Evolutionary conservation across 83 land plant genomes (phyloP), one percentile per base, ranked within the genome.

Genomic region (Larix sibirica): DNA sequence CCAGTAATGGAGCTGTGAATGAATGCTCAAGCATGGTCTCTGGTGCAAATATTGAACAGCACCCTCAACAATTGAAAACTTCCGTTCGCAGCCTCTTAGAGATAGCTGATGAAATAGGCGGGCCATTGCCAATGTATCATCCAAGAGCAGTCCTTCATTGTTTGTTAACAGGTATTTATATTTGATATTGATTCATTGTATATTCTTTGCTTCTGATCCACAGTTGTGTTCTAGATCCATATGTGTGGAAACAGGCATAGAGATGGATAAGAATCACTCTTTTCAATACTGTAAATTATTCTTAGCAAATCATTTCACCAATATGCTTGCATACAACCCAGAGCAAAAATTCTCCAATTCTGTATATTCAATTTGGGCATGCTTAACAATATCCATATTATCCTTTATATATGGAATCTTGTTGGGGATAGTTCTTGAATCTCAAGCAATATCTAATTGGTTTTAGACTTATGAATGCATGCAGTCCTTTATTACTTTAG

Each of bases 81-180:
- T 71, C 54, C 24, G 82, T 81, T 2, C 70, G 18, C 85, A 91
- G 82, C 77, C 80, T 95, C 31, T 60, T 91, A 16, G 89, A 92
- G 84, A 83, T 91, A 66, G 90, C 84, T 23, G 91, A 91, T 31
- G 83, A 44, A 67, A 58, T 94, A 24, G 28, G 79, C 61, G 86
- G 86, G 83, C 81, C 93, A 62, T 79, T 92, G 61, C 89, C 94
- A 77, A 77, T 81, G 23, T 97, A 89, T 87, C 98, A 97, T 62
- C 97, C 99, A 7, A 85, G 81, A 78, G 86, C 92, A 54, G 87
- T 97, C 56, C 58, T 96, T 23, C 63, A 83, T 44, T 83, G 85
- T 77, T 77, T 97, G 44, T 87, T 80, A 79, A 88, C 89, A 91
- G 98, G 99, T 97, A 86, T 63, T 28, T 26, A 31, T 33, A 50